Evolutionary conservation across 139 green algal species (phyloP).

Genomic region (Dunaliella primolecta): DNA sequence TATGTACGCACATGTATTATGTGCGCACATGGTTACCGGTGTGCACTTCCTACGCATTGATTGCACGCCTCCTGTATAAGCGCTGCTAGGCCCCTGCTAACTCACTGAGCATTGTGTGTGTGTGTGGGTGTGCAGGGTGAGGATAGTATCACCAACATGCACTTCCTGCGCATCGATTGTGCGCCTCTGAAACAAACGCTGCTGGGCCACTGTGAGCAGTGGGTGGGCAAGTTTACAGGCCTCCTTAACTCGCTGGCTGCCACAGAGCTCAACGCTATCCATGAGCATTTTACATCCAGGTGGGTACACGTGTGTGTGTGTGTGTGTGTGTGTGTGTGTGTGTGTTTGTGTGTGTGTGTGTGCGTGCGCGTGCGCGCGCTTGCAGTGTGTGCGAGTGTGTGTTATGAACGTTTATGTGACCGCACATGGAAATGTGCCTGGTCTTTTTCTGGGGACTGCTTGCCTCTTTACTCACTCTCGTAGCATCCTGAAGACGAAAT

Average conservation of each 20-base stretch:
- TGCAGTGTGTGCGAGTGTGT: no score
- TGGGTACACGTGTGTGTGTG: constrained; percentile 14
- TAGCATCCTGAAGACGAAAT: no score
- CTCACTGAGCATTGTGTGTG: no score
- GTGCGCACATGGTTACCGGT: constrained; percentile 75
- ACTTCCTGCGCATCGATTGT: constrained; percentile 89
- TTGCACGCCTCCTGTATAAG: no score
- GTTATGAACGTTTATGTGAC: not conserved
- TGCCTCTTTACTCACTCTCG: no score
- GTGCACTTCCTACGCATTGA: constrained; percentile 88
- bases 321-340: no score
- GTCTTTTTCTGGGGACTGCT: no score
- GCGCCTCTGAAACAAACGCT: constrained; percentile 83
- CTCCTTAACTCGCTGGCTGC: constrained; percentile 68
- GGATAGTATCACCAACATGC: constrained; percentile 76
- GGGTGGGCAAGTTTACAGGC: constrained; percentile 69
- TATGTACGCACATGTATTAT: no score
- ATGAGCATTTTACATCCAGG: constrained; percentile 50
- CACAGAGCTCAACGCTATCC: constrained; percentile 54
- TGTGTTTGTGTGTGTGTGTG: no score
- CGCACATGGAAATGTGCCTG: no score
- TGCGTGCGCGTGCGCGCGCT: no score
- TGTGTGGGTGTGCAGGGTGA: constrained; percentile 58
- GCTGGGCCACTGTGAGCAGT: constrained; percentile 74
- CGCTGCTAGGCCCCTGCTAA: no score